Percentiles rank a stretch among this genome's conserved stretches.
Evolutionary conservation across 176 grass and related monocot species (phyloP).

Genomic region (Carex littledalei): DNA sequence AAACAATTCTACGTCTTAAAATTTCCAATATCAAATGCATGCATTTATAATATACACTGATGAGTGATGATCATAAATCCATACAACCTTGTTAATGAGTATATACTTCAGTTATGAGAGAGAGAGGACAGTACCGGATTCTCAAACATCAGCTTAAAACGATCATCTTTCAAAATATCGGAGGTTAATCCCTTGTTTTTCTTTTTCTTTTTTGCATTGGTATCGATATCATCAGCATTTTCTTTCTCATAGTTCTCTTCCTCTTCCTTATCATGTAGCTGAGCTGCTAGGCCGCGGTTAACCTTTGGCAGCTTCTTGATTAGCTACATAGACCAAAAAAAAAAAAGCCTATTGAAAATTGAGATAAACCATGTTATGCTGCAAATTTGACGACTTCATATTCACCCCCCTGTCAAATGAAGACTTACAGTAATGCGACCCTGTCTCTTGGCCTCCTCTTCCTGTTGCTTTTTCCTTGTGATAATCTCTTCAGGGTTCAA

Average conservation of each 20-base stretch:
- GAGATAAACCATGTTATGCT: not conserved
- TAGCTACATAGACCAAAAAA: constrained; percentile 31
- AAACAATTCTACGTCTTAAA: not conserved
- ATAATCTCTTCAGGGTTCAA: constrained; percentile 40
- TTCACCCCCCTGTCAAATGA: constrained; percentile 3
- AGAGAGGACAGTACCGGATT: constrained; percentile 42
- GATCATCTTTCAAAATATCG: constrained; percentile 41
- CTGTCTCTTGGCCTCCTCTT: constrained; percentile 50
- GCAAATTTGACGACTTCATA: not conserved
- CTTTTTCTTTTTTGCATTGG: constrained; percentile 46
- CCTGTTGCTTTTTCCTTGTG: constrained; percentile 50
- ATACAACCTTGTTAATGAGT: not conserved
- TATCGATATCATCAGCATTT: constrained; percentile 48
- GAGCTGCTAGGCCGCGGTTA: constrained; percentile 55
- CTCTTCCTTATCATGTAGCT: constrained; percentile 39
- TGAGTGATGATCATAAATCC: not conserved
- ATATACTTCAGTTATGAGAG: not conserved
- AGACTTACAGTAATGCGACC: constrained; percentile 65
- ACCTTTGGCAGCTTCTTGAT: constrained; percentile 65
- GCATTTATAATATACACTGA: not conserved
- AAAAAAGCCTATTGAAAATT: not conserved
- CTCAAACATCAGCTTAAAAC: constrained; percentile 59
- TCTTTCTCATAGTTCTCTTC: constrained; percentile 44
- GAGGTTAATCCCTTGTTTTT: constrained; percentile 36
- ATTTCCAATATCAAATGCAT: not conserved